Evolutionary conservation across 805 yeast species (phyloP), one percentile per base, ranked within the genome.

Genomic region (Kodamaea restingae): DNA sequence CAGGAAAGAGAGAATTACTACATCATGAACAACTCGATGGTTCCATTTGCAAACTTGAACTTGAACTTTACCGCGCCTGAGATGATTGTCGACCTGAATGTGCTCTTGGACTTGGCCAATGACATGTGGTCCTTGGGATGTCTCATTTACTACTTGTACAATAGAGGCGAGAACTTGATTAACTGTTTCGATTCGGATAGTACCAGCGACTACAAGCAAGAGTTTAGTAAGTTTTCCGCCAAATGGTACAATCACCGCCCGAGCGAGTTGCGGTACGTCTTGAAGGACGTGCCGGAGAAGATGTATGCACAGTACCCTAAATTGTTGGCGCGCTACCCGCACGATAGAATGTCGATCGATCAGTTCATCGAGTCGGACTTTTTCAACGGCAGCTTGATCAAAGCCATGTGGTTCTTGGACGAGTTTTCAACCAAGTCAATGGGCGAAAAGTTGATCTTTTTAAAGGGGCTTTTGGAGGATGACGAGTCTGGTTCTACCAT

Each of bases 51-150:
- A 46, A 83, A 81, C 47, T 60, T 85, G 14, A 80, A 84, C 46
- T 70, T 84, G 47, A 80, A 84, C 54, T 93, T 73, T 56, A 64
- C 85, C 1, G 93, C 96, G 0, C 98, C 98, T 0, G 95, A 88
- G 53, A 64, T 91, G 24, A 67, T 90, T 1, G 50, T 82, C 5
- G 88, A 86, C 43, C 35, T 46, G 25, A 70, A 73, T 15, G 56
- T 47, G 42, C 58, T 55, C 36, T 65, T 87, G 3, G 78, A 76
- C 24, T 76, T 76, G 24, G 78, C 78, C 14, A 81, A 84, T 52
- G 99, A 93, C 56, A 74, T 86, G 26, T 93, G 90, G 71, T 78
- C 96, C 0, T 53, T 93, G 8, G 98, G 95, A 1, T 73, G 86
- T 48, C 56, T 93, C 41, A 78, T 88, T 2, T 83, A 73, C 55